These are phyloP conservation scores for Coemansia sp. DNA, from an alignment of 192 early-diverging fungal genomes.

Conservation along the genomic window DNA sequence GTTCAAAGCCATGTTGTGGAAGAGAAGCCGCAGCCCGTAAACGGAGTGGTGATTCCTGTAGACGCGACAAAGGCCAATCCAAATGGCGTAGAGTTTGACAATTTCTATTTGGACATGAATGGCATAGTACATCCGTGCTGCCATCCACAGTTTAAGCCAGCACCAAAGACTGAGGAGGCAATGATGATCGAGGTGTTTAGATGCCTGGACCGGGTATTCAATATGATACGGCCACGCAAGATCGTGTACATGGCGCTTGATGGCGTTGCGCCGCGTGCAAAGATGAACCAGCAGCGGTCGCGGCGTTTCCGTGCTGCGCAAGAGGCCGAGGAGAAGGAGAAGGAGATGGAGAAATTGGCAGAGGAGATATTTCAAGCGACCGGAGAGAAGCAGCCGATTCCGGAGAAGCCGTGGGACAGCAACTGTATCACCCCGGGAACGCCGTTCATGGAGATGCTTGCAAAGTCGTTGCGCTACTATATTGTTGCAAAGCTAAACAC, in stretches of 20 bases:
- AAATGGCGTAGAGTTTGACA: constrained; percentile 90
- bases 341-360: constrained; percentile 25
- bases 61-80: constrained; percentile 89
- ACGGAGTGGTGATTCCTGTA: constrained; percentile 78
- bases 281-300: constrained; percentile 99
- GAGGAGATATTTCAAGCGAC: constrained; percentile 57
- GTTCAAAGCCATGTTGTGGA: constrained; percentile 70
- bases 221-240: constrained; percentile 90
- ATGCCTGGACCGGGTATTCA: constrained; percentile 94
- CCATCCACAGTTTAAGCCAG: constrained; percentile 63
- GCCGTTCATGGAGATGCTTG: constrained; percentile 91
- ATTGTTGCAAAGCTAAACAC: constrained; percentile 82
- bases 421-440: constrained; percentile 99
- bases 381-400: constrained; percentile 51
- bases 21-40: constrained; percentile 61
- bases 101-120: constrained; percentile 99
- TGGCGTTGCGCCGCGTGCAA: constrained; percentile 98
- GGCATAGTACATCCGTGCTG: constrained; percentile 89
- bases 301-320: constrained; percentile 95
- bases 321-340: constrained; percentile 57
- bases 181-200: constrained; percentile 97
- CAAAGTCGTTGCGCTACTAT: constrained; percentile 84
- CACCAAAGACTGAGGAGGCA: constrained; percentile 81
- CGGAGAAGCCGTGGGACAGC: constrained; percentile 78
- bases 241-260: constrained; percentile 97